Evolutionary conservation across 768 basidiomycete genomes (phyloP), one percentile per base, ranked within the genome.

Genomic region (Albatrellus ellisii): DNA sequence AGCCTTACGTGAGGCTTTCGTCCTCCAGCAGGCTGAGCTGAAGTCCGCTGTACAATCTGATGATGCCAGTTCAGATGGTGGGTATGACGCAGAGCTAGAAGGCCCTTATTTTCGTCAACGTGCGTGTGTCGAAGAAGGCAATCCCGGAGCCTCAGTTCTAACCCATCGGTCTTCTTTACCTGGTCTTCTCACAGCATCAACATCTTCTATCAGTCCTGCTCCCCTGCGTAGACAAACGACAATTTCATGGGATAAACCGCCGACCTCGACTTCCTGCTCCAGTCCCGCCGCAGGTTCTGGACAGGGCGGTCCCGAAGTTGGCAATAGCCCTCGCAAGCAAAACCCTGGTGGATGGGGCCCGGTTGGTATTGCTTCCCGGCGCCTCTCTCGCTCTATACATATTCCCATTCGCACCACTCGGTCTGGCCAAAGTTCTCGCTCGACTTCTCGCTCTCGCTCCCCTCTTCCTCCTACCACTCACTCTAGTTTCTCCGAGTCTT

Each of bases 381-480:
- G 87, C n/a, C 68, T 90, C 45, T 90, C 86, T 20, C 79, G 86
- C 48, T 76, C 80, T 2, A 82, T 88, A 44, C 85, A 88, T 54
- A 84, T 87, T 41, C 73, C 78, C 40, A 60, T 69, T 29, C 73
- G 74, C 21, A 69, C 77, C 15, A 65, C 75, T 37, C 77, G 66
- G 41, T 89, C 88, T 42, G 78, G 75, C 24, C 78, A 82, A 50
- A 86, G 81, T 55, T 98, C 94, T 17, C 83, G 94, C 26, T 95
- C 91, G 7, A 90, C 85, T 15, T 97, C 94, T 42, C 80, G 92
- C 35, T 98, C 94, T 4, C 76, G 91, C 31, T 97, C 95, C 0
- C 92, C 91, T 1, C 69, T 95, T 41, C 90, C 90, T 8, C 74
- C 78, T 43, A 69, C 77, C 42, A 70, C 69, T 3, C 79, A 79